Evolutionary conservation across 2,329 filamentous ascomycete genomes (phyloP).

Genomic region (Waltergamsia citrina): DNA sequence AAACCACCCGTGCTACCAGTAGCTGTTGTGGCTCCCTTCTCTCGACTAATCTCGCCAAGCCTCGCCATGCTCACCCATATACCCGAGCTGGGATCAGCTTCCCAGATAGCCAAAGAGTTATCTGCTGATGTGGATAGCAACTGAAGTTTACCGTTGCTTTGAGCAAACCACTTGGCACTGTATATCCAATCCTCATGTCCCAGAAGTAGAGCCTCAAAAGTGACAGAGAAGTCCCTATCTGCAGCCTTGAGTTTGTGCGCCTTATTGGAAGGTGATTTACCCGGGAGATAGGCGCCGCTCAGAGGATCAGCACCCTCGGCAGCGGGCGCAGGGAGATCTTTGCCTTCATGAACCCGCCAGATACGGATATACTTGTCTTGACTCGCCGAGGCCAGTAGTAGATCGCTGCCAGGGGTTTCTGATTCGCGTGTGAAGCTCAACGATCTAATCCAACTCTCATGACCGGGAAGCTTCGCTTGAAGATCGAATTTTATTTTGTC

Average conservation of each 20-base stretch:
- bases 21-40: conserved; percentile 92
- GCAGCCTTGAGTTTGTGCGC: conserved; percentile 63
- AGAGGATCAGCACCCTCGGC: conserved; percentile 44
- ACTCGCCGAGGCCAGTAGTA: conserved; percentile 84
- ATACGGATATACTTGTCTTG: conserved; percentile 96
- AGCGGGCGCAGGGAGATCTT: conserved; percentile 49
- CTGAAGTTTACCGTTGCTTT: conserved; percentile 45
- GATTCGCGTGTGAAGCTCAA: conserved; percentile 66
- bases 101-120: conserved; percentile 91
- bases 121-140: conserved; percentile 89
- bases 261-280: conserved; percentile 80
- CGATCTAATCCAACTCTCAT: conserved; percentile 91
- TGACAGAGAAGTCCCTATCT: conserved; percentile 62
- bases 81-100: conserved; percentile 71
- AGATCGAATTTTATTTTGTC: conserved; percentile 47
- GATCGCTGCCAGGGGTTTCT: conserved; percentile 45
- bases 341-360: conserved; percentile 74
- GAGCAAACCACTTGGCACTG: conserved; percentile 64
- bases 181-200: conserved; percentile 99
- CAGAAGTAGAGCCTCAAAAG: conserved; percentile 86
- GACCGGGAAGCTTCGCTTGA: conserved; percentile 71
- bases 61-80: conserved; percentile 84
- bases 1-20: conserved; percentile 94
- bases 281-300: conserved; percentile 49
- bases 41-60: conserved; percentile 85